Evolutionary conservation across 305 asterid species (phyloP).

Genomic region (Petunia hybrid): DNA sequence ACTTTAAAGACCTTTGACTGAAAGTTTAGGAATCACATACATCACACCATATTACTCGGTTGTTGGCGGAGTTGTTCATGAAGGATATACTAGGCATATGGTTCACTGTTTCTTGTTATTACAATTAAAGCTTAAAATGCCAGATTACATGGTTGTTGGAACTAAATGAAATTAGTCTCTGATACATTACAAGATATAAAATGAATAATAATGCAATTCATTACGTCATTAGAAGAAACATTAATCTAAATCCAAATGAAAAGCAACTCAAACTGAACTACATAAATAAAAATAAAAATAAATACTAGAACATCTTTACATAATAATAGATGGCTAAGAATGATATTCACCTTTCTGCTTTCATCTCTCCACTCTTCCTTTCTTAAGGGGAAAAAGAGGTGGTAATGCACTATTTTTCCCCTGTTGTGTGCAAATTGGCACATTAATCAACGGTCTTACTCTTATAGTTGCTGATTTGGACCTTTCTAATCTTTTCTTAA

Average conservation of each 20-base stretch:
- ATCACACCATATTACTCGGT: not conserved
- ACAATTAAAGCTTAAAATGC: not conserved
- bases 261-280: not conserved
- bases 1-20: not conserved
- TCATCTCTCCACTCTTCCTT: conserved; percentile 50
- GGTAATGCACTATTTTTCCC: conserved; percentile 48
- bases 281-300: not conserved
- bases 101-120: not conserved
- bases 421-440: conserved; percentile 62
- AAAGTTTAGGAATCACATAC: not conserved
- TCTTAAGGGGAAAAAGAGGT: conserved; percentile 48
- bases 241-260: conserved; percentile 13
- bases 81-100: not conserved
- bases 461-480: conserved; percentile 60
- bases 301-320: not conserved
- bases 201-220: not conserved
- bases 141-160: not conserved
- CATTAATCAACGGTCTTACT: conserved; percentile 67
- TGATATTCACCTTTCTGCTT: not conserved
- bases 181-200: not conserved
- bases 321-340: not conserved
- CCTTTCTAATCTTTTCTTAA: conserved; percentile 67
- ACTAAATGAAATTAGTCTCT: not conserved
- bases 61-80: not conserved
- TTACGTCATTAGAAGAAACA: conserved; percentile 18